These are phyloP conservation scores for Rauvolfia tetraphylla DNA, from an alignment of 257 asterid genomes.

Conservation along the genomic window DNA sequence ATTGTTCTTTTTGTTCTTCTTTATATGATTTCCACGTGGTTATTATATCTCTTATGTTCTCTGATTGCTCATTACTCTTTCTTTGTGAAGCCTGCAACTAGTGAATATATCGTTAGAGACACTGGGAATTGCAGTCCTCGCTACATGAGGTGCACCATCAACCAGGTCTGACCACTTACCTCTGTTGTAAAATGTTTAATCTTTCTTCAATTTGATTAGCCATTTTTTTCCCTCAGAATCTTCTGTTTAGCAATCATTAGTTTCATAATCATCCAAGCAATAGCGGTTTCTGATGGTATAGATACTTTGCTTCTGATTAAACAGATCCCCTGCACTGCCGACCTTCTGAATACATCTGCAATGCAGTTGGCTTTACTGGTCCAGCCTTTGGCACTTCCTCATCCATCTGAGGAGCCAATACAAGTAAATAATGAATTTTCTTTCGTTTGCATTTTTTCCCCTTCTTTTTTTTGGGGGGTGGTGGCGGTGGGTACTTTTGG, in stretches of 20 bases:
- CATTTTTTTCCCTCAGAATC: constrained; percentile 5
- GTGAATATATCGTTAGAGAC: constrained; percentile 88
- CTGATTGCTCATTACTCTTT: constrained; percentile 20
- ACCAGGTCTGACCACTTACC: constrained; percentile 54
- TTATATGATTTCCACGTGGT: neutral
- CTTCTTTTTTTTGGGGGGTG: neutral
- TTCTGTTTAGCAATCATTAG: neutral
- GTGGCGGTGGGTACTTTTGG: neutral
- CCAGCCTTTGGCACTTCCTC: constrained; percentile 97
- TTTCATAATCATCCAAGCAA: constrained; percentile 11
- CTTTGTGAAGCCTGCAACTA: constrained; percentile 83
- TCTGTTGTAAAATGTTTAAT: neutral
- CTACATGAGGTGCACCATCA: constrained; percentile 89
- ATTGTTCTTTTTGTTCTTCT: constrained; percentile 9
- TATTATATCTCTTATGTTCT: constrained; percentile 6
- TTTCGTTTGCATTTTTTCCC: neutral
- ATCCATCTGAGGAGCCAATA: constrained; percentile 95
- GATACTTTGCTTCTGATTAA: constrained; percentile 24
- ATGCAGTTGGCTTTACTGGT: constrained; percentile 95
- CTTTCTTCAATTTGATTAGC: constrained; percentile 20
- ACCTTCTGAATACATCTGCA: constrained; percentile 89
- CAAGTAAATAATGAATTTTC: constrained; percentile 51
- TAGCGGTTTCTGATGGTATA: constrained; percentile 22
- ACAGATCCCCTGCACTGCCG: constrained; percentile 93
- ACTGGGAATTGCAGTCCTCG: constrained; percentile 99